These are phyloP conservation scores for Epichloe hybrida DNA, from an alignment of 2,329 filamentous ascomycete genomes.

Conservation along the genomic window DNA sequence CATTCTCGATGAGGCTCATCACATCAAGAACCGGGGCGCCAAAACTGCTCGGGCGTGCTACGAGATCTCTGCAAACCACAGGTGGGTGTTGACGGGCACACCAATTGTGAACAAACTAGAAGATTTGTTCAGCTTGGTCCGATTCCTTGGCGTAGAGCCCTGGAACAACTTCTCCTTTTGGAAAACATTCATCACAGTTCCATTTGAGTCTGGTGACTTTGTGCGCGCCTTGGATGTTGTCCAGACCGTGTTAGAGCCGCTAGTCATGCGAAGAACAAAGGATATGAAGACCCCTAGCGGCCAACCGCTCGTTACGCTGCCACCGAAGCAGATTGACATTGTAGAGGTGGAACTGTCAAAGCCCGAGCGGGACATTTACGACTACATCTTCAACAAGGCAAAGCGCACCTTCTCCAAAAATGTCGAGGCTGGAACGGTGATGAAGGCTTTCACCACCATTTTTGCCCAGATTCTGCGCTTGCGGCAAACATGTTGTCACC, in stretches of 20 bases:
- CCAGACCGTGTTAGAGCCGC: constrained; percentile 85
- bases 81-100: constrained; percentile 90
- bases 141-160: constrained; percentile 86
- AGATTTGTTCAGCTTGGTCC: constrained; percentile 84
- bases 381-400: constrained; percentile 73
- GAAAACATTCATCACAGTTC: constrained; percentile 96
- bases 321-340: constrained; percentile 69
- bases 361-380: constrained; percentile 80
- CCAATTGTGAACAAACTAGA: constrained; percentile 94
- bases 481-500: constrained; percentile 89
- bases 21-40: constrained; percentile 78
- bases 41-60: constrained; percentile 95
- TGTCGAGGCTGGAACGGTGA: constrained; percentile 77
- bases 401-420: constrained; percentile 78
- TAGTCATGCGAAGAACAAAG: constrained; percentile 92
- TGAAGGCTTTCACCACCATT: constrained; percentile 94
- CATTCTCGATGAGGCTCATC: constrained; percentile 89
- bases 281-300: constrained; percentile 95
- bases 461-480: constrained; percentile 92
- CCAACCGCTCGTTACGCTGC: constrained; percentile 59
- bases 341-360: constrained; percentile 77
- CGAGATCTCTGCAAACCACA: constrained; percentile 69
- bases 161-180: constrained; percentile 99
- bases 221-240: constrained; percentile 90
- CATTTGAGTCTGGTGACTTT: constrained; percentile 92